phyloP scores from a whole-genome alignment of 2,329 filamentous ascomycete species.

The Ophiobolus disseminans region DNA sequence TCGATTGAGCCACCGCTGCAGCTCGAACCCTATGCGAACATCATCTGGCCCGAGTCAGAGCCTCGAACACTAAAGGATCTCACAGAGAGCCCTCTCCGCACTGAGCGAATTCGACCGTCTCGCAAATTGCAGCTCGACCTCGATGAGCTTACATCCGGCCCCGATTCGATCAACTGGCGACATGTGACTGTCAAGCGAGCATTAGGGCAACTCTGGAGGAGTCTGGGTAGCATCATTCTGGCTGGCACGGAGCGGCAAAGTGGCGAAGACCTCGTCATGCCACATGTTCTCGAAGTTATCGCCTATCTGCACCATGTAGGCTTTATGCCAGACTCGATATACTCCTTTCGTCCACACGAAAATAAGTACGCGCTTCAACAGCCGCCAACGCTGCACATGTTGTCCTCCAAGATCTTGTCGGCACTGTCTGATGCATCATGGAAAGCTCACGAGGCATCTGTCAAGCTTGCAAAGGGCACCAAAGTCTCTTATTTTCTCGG shows the following conservation, averaged over 20 bases:
- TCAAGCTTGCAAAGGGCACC: conserved; percentile 32
- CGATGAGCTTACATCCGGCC: conserved; percentile 34
- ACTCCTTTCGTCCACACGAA: conserved; percentile 47
- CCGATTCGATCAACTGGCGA: conserved; percentile 31
- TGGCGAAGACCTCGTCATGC: conserved; percentile 43
- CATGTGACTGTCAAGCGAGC: conserved; percentile 41
- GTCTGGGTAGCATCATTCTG: conserved; percentile 56
- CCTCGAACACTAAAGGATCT: conserved; percentile 27
- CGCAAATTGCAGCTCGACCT: conserved; percentile 25
- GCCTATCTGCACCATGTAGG: conserved; percentile 57
- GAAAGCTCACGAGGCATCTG: conserved; percentile 54
- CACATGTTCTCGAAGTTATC: conserved; percentile 56
- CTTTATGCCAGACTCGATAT: conserved; percentile 56
- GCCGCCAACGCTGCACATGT: conserved; percentile 56
- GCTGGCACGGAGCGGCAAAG: conserved; percentile 34
- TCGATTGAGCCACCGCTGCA: conserved; percentile 14
- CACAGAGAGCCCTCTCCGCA: conserved; percentile 31
- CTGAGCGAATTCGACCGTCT: conserved; percentile 20
- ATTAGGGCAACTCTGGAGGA: conserved; percentile 56
- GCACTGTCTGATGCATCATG: conserved; percentile 60
- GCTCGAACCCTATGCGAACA: conserved; percentile 23
- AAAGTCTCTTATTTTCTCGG: conserved; percentile 51
- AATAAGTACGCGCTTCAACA: conserved; percentile 52
- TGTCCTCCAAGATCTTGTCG: conserved; percentile 57
- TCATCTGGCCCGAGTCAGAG: conserved; percentile 23